Evolutionary conservation across 768 basidiomycete genomes (phyloP).

Genomic region (Tulasnella sp.): DNA sequence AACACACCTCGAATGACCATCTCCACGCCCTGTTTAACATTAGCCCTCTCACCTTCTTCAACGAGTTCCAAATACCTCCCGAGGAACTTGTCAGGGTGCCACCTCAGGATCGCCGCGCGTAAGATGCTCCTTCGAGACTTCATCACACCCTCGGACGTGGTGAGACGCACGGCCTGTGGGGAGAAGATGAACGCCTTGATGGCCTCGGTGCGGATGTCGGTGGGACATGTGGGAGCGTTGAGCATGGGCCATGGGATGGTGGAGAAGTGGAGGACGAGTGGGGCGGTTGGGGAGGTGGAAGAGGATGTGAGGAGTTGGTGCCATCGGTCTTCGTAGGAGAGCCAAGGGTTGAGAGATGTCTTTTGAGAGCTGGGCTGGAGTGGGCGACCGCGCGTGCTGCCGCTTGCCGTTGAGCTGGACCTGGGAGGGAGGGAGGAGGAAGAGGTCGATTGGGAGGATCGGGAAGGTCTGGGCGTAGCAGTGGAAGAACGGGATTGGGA

Average conservation of each 20-base stretch:
- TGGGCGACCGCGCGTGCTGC: neutral
- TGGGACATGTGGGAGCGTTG: neutral
- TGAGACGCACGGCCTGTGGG: neutral
- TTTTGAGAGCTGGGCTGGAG: constrained; percentile 1
- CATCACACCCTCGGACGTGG: neutral
- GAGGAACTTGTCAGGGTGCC: constrained; percentile 12
- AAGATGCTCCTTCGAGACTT: neutral
- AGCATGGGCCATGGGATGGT: constrained; percentile 10
- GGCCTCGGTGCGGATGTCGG: neutral
- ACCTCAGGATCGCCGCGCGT: neutral
- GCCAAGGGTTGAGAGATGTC: neutral
- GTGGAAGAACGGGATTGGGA: too few species aligned
- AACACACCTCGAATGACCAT: constrained; percentile 6
- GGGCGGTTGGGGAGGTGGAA: neutral
- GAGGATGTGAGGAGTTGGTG: constrained; percentile 2
- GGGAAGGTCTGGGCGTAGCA: too few species aligned
- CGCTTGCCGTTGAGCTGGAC: neutral
- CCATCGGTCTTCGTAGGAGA: constrained; percentile 11
- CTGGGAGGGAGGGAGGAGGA: neutral
- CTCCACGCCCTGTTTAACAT: constrained; percentile 8
- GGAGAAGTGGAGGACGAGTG: neutral
- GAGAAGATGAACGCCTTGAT: constrained; percentile 6
- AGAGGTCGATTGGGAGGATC: too few species aligned
- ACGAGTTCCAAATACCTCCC: constrained; percentile 6
- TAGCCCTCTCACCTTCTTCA: neutral